Percentiles rank a stretch among this genome's conserved stretches.
Evolutionary conservation across 2,329 filamentous ascomycete species (phyloP).

Genomic region (Zasmidium cellare): DNA sequence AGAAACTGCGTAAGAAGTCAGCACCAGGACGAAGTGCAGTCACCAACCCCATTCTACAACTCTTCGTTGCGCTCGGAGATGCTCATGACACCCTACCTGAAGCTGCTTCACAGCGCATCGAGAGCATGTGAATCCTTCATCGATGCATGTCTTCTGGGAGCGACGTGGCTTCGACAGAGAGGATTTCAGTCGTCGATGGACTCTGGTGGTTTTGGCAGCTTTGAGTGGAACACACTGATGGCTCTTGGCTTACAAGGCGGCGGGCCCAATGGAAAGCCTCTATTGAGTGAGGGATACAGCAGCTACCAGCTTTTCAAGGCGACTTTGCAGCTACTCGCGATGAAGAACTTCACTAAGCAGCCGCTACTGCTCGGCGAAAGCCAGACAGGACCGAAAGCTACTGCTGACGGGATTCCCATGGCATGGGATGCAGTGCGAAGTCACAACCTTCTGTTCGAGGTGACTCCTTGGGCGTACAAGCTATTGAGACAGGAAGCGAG

Average conservation of each 20-base stretch:
- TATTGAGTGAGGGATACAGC: constrained; percentile 78
- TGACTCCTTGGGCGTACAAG: constrained; percentile 80
- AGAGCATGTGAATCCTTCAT: constrained; percentile 71
- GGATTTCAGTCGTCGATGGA: constrained; percentile 71
- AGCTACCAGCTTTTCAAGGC: constrained; percentile 95
- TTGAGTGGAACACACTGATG: constrained; percentile 83
- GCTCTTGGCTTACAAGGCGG: constrained; percentile 80
- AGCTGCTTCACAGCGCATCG: constrained; percentile 68
- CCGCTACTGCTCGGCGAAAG: constrained; percentile 49
- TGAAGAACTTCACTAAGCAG: constrained; percentile 69
- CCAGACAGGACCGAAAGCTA: constrained; percentile 34
- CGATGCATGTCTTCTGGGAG: constrained; percentile 83
- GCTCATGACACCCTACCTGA: constrained; percentile 71
- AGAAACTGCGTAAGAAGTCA: constrained; percentile 66
- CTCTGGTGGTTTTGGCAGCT: constrained; percentile 84
- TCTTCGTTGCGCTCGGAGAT: constrained; percentile 77
- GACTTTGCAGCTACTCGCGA: constrained; percentile 80
- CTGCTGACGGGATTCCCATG: constrained; percentile 59
- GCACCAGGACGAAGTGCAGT: constrained; percentile 24
- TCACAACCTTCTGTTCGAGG: constrained; percentile 86
- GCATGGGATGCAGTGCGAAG: constrained; percentile 74
- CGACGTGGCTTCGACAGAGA: constrained; percentile 85
- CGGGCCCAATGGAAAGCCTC: constrained; percentile 66
- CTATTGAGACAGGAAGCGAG: constrained; percentile 73
- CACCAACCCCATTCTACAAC: constrained; percentile 83